Conservation (phyloP, 768 basidiomycete genomes). For the Leucocoprinus leucothites region DNA sequence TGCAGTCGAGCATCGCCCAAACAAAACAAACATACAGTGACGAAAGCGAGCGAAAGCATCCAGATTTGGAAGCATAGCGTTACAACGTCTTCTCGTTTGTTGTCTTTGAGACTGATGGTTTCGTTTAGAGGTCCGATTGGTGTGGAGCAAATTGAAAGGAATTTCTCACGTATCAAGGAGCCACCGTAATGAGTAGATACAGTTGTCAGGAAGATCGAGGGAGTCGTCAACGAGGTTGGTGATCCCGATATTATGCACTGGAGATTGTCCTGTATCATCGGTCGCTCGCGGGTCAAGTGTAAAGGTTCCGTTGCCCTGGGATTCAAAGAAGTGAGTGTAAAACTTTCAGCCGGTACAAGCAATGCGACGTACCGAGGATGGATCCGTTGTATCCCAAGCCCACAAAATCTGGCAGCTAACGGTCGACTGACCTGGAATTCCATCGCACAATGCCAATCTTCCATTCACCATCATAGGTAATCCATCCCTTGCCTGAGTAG, state of each 20-base stretch:
- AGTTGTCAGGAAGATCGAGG: conserved; percentile 18
- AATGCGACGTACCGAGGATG: neutral
- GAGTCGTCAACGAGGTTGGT: neutral
- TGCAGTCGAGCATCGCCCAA: neutral
- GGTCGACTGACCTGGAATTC: conserved; percentile 29
- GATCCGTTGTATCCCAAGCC: neutral
- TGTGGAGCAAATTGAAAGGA: neutral
- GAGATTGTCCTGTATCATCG: neutral
- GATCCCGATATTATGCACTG: neutral
- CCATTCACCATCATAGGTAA: conserved; percentile 22
- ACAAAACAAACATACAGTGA: conserved; percentile 35
- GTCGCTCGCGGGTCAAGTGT: neutral
- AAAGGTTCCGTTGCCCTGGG: neutral
- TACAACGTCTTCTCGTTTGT: conserved; percentile 46
- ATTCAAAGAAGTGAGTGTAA: too few species aligned
- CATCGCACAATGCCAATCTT: conserved; percentile 34
- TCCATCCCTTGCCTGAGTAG: conserved; percentile 27
- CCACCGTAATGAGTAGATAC: conserved; percentile 44
- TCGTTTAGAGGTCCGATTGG: neutral
- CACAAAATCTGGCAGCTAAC: conserved; percentile 22
- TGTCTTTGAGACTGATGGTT: conserved; percentile 30
- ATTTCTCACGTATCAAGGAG: conserved; percentile 39
- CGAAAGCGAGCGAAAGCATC: conserved; percentile 41
- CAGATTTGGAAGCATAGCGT: conserved; percentile 44
- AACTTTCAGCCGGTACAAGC: too few species aligned